Percentiles rank a stretch among this genome's conserved stretches.
These are phyloP conservation scores for Heliamphora pulchella DNA, from an alignment of 179 eudicot genomes.

Conservation along the genomic window DNA sequence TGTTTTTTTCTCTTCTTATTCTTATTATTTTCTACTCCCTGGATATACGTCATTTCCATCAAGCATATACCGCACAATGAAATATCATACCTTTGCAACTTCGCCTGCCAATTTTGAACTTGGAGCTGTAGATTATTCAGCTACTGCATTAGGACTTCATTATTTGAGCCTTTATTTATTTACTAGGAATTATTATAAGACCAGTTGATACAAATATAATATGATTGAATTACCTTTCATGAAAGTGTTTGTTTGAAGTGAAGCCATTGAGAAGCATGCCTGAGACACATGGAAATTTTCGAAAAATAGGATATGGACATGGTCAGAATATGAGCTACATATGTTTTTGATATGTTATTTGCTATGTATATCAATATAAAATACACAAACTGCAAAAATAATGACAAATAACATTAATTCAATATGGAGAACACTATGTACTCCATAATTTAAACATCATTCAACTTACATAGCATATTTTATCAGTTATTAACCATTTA, in stretches of 20 bases:
- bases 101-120: not conserved
- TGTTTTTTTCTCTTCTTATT: not conserved
- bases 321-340: not conserved
- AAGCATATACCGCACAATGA: not conserved
- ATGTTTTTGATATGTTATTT: too few species aligned
- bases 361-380: too few species aligned
- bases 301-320: not conserved
- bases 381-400: not conserved
- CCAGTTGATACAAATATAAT: not conserved
- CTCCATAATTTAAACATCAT: not conserved
- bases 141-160: not conserved
- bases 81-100: conserved; percentile 4
- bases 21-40: not conserved
- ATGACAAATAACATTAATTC: not conserved
- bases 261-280: not conserved
- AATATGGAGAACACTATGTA: not conserved
- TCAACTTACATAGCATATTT: not conserved
- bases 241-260: not conserved
- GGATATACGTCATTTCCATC: not conserved
- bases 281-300: not conserved
- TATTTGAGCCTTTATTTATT: not conserved
- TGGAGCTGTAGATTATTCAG: not conserved
- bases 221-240: not conserved
- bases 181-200: not conserved
- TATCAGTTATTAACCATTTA: not conserved